Evolutionary conservation across 768 basidiomycete genomes (phyloP).

Genomic region (Myochromella boudieri): DNA sequence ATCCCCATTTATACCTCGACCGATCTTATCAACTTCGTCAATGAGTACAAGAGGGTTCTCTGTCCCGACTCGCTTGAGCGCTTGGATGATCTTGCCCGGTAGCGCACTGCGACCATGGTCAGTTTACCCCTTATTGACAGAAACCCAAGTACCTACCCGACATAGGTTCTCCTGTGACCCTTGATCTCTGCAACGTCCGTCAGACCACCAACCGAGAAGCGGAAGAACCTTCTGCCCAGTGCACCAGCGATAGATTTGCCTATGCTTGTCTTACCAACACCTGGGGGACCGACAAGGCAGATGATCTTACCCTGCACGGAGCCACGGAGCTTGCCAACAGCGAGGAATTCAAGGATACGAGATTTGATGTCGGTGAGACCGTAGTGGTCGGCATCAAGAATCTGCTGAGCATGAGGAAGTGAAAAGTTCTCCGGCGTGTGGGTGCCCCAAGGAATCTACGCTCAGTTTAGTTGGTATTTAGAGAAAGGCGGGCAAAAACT

Average conservation of each 20-base stretch:
- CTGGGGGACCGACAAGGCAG: slow-evolving; percentile 93
- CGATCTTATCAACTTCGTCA: slow-evolving; percentile 96
- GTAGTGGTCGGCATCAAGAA: slow-evolving; percentile 95
- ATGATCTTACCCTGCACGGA: slow-evolving; percentile 97
- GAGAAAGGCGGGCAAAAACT: slow-evolving; percentile 11
- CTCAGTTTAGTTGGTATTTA: slow-evolving; percentile 2
- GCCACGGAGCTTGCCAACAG: slow-evolving; percentile 91
- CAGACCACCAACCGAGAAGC: slow-evolving; percentile 94
- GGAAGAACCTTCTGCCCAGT: slow-evolving; percentile 88
- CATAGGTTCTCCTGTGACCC: slow-evolving; percentile 96
- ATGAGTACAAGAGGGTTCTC: slow-evolving; percentile 94
- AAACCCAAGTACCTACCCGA: slow-evolving; percentile 55
- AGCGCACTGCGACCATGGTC: slow-evolving; percentile 54
- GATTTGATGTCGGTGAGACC: slow-evolving; percentile 91
- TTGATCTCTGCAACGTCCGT: slow-evolving; percentile 99
- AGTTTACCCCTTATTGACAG: neutral
- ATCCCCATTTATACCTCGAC: slow-evolving; percentile 88
- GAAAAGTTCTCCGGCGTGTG: slow-evolving; percentile 94
- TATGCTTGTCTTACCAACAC: slow-evolving; percentile 96
- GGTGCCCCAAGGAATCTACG: slow-evolving; percentile 91
- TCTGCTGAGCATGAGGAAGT: slow-evolving; percentile 74
- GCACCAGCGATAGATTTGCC: slow-evolving; percentile 95
- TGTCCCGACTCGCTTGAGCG: slow-evolving; percentile 87
- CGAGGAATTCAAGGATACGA: slow-evolving; percentile 93
- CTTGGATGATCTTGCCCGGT: slow-evolving; percentile 94